Evolutionary conservation across 352 stramenopile species (phyloP).

Genomic region (Aphanomyces invadans): DNA sequence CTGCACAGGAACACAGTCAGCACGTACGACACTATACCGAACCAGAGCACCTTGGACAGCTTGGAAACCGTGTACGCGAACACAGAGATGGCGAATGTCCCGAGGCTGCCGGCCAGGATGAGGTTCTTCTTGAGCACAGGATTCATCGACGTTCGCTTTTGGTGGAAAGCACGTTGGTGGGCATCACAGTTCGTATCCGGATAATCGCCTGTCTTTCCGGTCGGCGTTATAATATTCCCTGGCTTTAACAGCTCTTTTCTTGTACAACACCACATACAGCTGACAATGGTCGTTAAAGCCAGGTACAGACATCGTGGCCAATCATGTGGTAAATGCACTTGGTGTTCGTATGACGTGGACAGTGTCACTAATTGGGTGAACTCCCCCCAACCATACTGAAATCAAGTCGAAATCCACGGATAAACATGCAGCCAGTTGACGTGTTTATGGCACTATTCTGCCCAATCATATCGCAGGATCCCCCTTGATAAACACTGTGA

Average conservation of each 20-base stretch:
- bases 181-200: neutral
- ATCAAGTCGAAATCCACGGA: conserved; percentile 5
- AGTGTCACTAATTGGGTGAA: neutral
- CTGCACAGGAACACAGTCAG: conserved; percentile 28
- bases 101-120: conserved; percentile 53
- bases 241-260: no score
- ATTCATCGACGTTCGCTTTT: neutral
- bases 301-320: no score
- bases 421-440: conserved; percentile 1
- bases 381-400: neutral
- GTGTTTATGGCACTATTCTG: conserved; percentile 9
- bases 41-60: conserved; percentile 56
- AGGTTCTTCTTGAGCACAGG: conserved; percentile 48
- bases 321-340: neutral
- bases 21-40: neutral
- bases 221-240: neutral
- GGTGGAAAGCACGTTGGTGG: neutral
- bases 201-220: conserved; percentile 5
- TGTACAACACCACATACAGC: no score
- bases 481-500: conserved; percentile 4
- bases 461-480: neutral
- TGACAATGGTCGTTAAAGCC: neutral
- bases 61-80: conserved; percentile 74
- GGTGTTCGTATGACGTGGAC: neutral
- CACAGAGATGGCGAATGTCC: conserved; percentile 50